A percentile compares a stretch with the other conserved stretches of the same genome.
Evolutionary conservation across 331 rosid genomes (phyloP).

Genomic region (Stylosanthes scabra): DNA sequence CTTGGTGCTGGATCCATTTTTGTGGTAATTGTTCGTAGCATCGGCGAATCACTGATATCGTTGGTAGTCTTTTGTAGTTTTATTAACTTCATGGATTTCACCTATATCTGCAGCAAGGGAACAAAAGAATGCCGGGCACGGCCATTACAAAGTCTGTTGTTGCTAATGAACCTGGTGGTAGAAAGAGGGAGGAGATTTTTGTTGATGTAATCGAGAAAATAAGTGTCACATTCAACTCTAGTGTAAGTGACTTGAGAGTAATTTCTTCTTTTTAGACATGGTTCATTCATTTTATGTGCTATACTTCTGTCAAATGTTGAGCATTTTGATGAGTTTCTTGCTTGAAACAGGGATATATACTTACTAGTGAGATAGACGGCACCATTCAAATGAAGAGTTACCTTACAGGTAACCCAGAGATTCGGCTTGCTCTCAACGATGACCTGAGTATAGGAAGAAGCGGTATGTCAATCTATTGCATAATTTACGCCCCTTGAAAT

Average conservation of each 20-base stretch:
- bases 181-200: conserved; percentile 92
- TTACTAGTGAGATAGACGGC: conserved; percentile 95
- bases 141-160: conserved; percentile 91
- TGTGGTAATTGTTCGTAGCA: conserved; percentile 57
- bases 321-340: conserved; percentile 29
- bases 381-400: conserved; percentile 98
- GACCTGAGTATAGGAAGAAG: conserved; percentile 83
- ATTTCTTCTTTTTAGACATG: background rate
- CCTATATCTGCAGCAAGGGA: conserved; percentile 68
- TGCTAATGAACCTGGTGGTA: conserved; percentile 90
- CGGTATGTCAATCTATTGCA: conserved; percentile 62
- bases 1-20: conserved; percentile 83
- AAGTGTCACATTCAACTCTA: conserved; percentile 91
- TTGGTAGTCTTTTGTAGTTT: conserved; percentile 31
- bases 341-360: conserved; percentile 80
- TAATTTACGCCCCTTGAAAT: conserved; percentile 31
- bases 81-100: conserved; percentile 28
- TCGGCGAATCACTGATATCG: conserved; percentile 7
- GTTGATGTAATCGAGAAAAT: conserved; percentile 94
- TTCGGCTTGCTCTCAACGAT: conserved; percentile 90
- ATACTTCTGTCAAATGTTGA: conserved; percentile 27
- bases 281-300: background rate
- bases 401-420: conserved; percentile 94
- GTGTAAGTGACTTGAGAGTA: conserved; percentile 70
- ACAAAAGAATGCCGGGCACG: conserved; percentile 89